phyloP scores from a whole-genome alignment of 139 green algal species.

The Auxenochlorella protothecoides region DNA sequence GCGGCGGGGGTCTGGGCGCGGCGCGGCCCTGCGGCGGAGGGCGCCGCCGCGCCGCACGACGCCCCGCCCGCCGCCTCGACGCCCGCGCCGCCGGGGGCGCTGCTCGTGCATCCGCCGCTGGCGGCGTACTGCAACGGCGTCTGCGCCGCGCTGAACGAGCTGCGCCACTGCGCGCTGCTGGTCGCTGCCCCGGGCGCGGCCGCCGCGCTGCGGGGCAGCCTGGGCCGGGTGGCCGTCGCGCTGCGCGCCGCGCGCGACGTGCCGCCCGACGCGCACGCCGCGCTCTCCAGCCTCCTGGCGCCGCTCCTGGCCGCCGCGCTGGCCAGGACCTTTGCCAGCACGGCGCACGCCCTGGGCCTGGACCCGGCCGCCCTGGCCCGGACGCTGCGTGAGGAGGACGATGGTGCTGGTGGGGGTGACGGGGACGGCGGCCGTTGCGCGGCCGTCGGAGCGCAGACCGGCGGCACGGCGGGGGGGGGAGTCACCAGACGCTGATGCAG shows the following conservation, averaged over 20 bases:
- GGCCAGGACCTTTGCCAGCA: too few species aligned
- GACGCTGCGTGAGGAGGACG: too few species aligned
- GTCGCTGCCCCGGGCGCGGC: conserved; percentile 14
- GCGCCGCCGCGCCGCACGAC: neutral
- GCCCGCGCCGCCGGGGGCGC: conserved; percentile 52
- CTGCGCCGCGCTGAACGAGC: conserved; percentile 85
- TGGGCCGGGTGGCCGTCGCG: too few species aligned
- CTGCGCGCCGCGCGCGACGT: too few species aligned
- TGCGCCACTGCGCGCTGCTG: conserved; percentile 78
- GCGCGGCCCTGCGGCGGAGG: neutral
- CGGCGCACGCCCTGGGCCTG: too few species aligned
- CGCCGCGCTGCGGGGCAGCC: neutral
- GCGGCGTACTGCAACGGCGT: conserved; percentile 86
- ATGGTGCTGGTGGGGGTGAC: too few species aligned
- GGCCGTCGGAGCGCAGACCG: too few species aligned
- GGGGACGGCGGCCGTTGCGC: too few species aligned
- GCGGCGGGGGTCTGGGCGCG: neutral
- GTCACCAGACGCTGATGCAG: too few species aligned
- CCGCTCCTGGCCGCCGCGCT: conserved; percentile 13
- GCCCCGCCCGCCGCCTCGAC: neutral
- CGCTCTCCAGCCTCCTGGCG: conserved; percentile 45
- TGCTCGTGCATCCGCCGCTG: conserved; percentile 87
- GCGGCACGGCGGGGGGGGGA: too few species aligned
- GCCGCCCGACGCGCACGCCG: neutral
- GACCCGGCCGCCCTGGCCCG: too few species aligned